Percentiles rank a stretch among this genome's conserved stretches.
Evolutionary conservation across 768 basidiomycete genomes (phyloP).

Genomic region (Rhodocollybia butyracea): DNA sequence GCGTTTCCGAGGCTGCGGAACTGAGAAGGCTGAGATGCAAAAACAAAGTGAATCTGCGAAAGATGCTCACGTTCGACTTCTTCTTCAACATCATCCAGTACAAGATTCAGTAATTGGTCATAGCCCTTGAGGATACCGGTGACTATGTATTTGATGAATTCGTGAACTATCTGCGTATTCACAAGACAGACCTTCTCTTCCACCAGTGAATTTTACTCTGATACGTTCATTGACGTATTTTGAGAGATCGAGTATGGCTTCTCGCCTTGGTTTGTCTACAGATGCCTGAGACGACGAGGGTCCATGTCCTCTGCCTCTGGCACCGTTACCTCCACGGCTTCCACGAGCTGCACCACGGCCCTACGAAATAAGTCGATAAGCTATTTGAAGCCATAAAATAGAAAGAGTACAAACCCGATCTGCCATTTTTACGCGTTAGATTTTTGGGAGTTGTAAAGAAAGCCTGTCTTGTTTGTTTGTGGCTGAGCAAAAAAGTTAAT

Average conservation of each 20-base stretch:
- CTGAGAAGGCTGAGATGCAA: conserved; percentile 30
- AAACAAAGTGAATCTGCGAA: conserved; percentile 10
- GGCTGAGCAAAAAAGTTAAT: conserved; percentile 10
- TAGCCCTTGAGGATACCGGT: conserved; percentile 92
- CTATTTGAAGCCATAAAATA: conserved; percentile 18
- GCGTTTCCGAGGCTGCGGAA: conserved; percentile 62
- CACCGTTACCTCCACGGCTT: conserved; percentile 17
- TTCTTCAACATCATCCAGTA: conserved; percentile 94
- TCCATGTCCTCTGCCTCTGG: conserved; percentile 27
- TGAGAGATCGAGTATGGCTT: conserved; percentile 92
- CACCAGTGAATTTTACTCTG: conserved; percentile 97
- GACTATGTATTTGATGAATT: conserved; percentile 50
- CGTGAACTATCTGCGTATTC: too few species aligned
- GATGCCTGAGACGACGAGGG: conserved; percentile 43
- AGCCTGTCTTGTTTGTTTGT: not conserved
- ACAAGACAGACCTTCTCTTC: conserved; percentile 97
- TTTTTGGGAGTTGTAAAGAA: not conserved
- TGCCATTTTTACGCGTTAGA: conserved; percentile 39
- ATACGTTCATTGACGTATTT: conserved; percentile 93
- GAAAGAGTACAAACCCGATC: conserved; percentile 50
- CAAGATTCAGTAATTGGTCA: conserved; percentile 94
- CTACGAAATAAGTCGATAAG: conserved; percentile 43
- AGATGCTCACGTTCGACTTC: conserved; percentile 56
- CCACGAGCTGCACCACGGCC: conserved; percentile 57
- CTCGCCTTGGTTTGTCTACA: conserved; percentile 80